These are phyloP conservation scores for Chenopodium quinoa DNA, from an alignment of 148 eudicot species.

Conservation along the genomic window DNA sequence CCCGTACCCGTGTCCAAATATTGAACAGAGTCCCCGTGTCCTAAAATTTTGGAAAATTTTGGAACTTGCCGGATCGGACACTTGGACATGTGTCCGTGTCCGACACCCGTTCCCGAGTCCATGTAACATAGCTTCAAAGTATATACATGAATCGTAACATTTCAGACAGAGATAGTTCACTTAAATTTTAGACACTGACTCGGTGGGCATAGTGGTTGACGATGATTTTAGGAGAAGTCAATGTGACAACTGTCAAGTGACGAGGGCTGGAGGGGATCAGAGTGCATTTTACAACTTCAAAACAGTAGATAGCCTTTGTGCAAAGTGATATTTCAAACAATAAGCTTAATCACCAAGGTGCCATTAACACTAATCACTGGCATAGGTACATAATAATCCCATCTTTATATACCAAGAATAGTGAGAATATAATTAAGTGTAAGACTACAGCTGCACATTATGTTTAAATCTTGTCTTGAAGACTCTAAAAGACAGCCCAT, in stretches of 20 bases:
- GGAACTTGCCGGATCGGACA: too few species aligned
- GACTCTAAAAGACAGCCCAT: too few species aligned
- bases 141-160: neutral
- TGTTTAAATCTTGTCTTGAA: too few species aligned
- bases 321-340: neutral
- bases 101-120: too few species aligned
- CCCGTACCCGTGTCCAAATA: too few species aligned
- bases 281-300: neutral
- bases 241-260: neutral
- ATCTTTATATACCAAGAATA: neutral
- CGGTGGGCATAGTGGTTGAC: neutral
- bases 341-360: neutral
- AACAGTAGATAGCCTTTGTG: neutral
- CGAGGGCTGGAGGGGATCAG: neutral
- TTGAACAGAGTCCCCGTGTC: too few species aligned
- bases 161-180: neutral
- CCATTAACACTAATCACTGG: neutral
- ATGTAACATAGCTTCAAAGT: neutral
- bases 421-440: too few species aligned
- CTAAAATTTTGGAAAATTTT: too few species aligned
- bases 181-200: neutral
- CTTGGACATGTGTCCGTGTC: too few species aligned
- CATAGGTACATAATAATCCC: neutral
- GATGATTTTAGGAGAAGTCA: neutral
- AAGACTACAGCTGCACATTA: too few species aligned